Percentiles rank a stretch among this genome's conserved stretches.
phyloP scores from a whole-genome alignment of 257 asterid genomes.

The Asclepias syriaca region DNA sequence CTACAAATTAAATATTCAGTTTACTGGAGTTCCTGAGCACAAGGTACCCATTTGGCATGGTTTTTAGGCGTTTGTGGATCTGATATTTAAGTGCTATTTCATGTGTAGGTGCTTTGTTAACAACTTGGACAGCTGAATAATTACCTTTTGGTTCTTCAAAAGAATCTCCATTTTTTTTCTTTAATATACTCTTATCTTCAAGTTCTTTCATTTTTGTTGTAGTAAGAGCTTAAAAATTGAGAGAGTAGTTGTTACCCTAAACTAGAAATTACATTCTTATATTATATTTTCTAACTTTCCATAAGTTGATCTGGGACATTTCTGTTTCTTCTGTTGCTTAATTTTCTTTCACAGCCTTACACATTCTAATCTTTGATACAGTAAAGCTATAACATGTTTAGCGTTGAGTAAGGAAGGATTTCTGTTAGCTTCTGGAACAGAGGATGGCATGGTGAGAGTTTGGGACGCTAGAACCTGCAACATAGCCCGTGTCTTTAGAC shows the following conservation, averaged over 20 bases:
- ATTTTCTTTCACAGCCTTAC: constrained; percentile 17
- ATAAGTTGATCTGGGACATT: neutral
- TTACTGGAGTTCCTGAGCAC: neutral
- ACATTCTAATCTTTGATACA: constrained; percentile 34
- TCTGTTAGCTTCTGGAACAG: constrained; percentile 76
- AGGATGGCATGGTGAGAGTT: constrained; percentile 86
- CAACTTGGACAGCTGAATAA: neutral
- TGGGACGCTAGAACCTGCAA: constrained; percentile 74
- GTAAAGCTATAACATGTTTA: constrained; percentile 87
- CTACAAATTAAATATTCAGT: neutral
- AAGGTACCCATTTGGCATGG: neutral
- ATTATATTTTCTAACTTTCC: constrained; percentile 9
- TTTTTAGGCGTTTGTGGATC: neutral
- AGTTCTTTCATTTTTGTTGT: neutral
- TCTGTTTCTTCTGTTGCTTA: neutral
- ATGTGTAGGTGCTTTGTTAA: neutral
- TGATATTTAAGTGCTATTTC: neutral
- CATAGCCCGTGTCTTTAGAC: constrained; percentile 56
- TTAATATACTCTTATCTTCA: neutral
- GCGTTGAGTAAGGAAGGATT: constrained; percentile 66
- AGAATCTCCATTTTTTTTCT: neutral
- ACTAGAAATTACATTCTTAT: neutral
- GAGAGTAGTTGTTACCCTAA: neutral
- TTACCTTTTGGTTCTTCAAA: neutral
- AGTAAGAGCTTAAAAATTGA: neutral